These are phyloP conservation scores for Otatea glauca DNA, from an alignment of 176 grass and related monocot species.

Conservation along the genomic window DNA sequence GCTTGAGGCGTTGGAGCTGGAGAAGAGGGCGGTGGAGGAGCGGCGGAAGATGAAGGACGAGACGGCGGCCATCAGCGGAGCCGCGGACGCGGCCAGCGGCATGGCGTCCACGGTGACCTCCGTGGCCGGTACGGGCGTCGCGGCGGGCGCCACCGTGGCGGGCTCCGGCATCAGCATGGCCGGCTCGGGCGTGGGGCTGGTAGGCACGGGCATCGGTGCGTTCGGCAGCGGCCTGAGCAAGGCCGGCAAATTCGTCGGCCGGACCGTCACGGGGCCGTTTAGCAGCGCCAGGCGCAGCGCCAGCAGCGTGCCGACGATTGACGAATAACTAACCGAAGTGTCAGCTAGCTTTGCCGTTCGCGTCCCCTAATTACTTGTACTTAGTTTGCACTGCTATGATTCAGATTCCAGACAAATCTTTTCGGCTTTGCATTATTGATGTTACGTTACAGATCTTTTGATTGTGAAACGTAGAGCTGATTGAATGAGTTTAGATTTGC, in stretches of 20 bases:
- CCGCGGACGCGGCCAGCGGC: constrained; percentile 63
- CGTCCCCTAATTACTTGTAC: not conserved
- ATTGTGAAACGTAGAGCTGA: not conserved
- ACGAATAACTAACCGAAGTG: constrained; percentile 17
- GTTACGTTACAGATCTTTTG: not conserved
- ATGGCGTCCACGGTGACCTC: constrained; percentile 62
- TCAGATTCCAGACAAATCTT: not conserved
- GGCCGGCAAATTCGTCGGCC: constrained; percentile 78
- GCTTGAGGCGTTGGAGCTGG: constrained; percentile 68
- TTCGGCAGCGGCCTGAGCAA: constrained; percentile 72
- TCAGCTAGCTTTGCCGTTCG: not conserved
- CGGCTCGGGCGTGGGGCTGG: constrained; percentile 63
- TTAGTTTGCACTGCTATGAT: not conserved
- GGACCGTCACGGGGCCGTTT: constrained; percentile 74
- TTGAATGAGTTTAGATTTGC: not conserved
- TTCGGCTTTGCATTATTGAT: not conserved
- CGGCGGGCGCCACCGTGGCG: constrained; percentile 48
- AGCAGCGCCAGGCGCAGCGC: constrained; percentile 72
- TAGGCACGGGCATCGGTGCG: constrained; percentile 67
- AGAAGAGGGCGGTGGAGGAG: constrained; percentile 75
- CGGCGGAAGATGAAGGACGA: constrained; percentile 76
- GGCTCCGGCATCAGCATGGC: constrained; percentile 42
- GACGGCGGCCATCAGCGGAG: constrained; percentile 61
- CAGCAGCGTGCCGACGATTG: constrained; percentile 44
- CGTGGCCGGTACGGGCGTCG: constrained; percentile 50